Base-by-base conservation (phyloP, 352 stramenopile species). In the Globisporangium megalacanthum region DNA sequence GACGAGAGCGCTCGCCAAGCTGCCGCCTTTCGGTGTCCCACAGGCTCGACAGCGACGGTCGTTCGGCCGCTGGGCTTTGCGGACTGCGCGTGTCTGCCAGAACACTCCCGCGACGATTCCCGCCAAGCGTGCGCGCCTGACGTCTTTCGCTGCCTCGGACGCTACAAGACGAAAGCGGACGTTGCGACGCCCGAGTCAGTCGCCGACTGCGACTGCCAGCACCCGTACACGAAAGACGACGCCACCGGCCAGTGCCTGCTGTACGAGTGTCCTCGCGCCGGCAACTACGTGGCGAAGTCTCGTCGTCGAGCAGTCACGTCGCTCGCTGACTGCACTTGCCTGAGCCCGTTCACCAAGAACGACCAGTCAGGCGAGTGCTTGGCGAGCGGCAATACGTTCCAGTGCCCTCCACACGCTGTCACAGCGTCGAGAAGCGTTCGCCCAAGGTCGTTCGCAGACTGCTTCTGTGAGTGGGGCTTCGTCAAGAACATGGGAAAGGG, bases 271-370 rank as follows among this genome's bases (percentile, higher is more conserved):
- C 84, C 82, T 2, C 73, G 84, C 37, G 80, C 82, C 2, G 84
- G 82, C 31, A 91, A 94, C 68, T 94, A 94, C 58, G 67, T 89
- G 48, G 67, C 70, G 36, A 84, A 81, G 29, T 20, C n/a, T 14
- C 52, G 29, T n/a, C 54, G 58, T 6, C 44, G 33, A 7, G 11
- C 39, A 2, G 74, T 93, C 1, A 62, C 45, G 0, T 92, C 84
- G 19, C 76, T 94, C n/a, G 82, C 65, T 0, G 82, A 94, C 66
- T 94, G 84, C 54, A 68, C 65, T 17, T 94, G 84, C 56, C 61
- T 77, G 19, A 56, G 63, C 2, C 80, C 80, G 8, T 89, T 79
- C 56, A 49, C 69, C 10, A 94, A 94, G 65, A 79, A 89, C 48
- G 68, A 85, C 35, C 78, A 82, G 52, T 86, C 80, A 6, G 84